These are phyloP conservation scores for Solanum medicagineum DNA, from an alignment of 257 asterid species.

Conservation along the genomic window DNA sequence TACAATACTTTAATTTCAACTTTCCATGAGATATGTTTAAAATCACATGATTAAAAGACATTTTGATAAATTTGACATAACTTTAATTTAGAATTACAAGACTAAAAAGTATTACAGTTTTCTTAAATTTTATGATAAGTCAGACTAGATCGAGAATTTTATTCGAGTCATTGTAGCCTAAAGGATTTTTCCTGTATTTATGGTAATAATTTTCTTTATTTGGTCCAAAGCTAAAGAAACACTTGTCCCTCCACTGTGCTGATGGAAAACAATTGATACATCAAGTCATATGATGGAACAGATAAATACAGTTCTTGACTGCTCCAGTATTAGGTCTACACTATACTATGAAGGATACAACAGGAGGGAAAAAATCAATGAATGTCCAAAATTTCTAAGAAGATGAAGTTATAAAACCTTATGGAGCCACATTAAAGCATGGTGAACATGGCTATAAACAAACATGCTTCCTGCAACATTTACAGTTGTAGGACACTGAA, in stretches of 20 bases:
- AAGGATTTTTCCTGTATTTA: too few relatives aligned
- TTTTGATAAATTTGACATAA: too few relatives aligned
- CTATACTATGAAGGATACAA: neutral
- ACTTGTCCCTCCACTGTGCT: neutral
- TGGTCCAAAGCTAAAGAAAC: neutral
- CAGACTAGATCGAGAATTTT: too few relatives aligned
- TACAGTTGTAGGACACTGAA: neutral
- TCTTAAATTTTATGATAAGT: too few relatives aligned
- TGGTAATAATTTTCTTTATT: neutral
- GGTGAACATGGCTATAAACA: neutral
- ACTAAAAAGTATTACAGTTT: too few relatives aligned
- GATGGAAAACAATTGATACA: neutral
- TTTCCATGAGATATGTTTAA: too few relatives aligned
- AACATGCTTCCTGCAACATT: neutral
- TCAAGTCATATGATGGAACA: neutral
- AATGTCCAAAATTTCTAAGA: neutral
- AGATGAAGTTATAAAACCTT: neutral
- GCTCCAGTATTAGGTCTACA: neutral
- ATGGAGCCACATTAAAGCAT: neutral
- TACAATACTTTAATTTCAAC: too few relatives aligned
- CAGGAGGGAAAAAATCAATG: neutral
- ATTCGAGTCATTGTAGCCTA: too few relatives aligned
- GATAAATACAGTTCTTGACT: neutral
- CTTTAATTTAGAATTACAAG: too few relatives aligned
- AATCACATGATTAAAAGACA: too few relatives aligned